Base-by-base conservation (phyloP, 1,284 basidiomycete species). In the Rhodofomes roseus region DNA sequence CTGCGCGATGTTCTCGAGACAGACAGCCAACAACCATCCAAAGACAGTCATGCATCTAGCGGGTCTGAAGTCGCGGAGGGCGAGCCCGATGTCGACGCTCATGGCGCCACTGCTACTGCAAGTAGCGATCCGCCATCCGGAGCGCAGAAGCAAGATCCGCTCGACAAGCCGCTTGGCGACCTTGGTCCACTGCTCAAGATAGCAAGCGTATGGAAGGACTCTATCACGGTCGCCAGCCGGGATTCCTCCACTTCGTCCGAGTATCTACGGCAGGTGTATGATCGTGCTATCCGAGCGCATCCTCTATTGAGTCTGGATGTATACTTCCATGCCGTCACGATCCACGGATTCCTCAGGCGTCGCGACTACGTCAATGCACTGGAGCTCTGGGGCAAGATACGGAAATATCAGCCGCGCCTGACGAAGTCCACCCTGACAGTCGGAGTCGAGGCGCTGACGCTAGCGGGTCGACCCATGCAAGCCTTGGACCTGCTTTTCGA, bases 271-370 rank as follows among this genome's bases (percentile, higher is more conserved):
- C 56, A 65, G 0, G 65, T 81, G n/a, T 82, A 83, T 55, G 56
- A 65, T n/a, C 65, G 58, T 56, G 65, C 60, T 53, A 37, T 41
- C 56, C 37, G 51, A 59, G 54, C 37, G 41, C 51, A 41, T 23
- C 51, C 44, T 20, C 22, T 14, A 48, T 59, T 55, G 51, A 39
- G 25, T 59, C 63, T 55, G 43, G 62, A 55, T 1, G 70, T 78
- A 9, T 76, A 78, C 46, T 72, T 76, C 0, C 77, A 78, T 60
- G 83, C 81, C 12, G 72, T 83, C 25, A 70, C 86, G 54, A 77
- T 90, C 34, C 78, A 79, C 25, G 83, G 81, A 1, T 73, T 90
- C 9, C 62, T 86, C 11, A 68, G 67, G 1, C 78, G 81, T 48
- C 63, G 71, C 23, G 72, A 74, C 23, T 74, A 70, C 56, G 57